Evolutionary conservation across 106 monocot species (phyloP).

Genomic region (Phalaenopsis aphrodite): DNA sequence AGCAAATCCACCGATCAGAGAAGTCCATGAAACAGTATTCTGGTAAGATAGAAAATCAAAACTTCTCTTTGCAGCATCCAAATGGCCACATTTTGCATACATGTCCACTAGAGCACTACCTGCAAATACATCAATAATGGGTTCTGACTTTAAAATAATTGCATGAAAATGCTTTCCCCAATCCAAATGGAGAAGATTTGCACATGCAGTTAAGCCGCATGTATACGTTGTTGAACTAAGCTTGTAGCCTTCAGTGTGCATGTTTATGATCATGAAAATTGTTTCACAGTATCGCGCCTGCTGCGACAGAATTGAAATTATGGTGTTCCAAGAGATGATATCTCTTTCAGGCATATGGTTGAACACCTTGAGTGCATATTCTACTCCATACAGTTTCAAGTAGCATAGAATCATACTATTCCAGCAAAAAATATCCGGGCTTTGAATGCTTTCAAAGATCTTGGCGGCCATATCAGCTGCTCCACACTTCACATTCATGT

Average conservation of each 20-base stretch:
- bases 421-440: slow-evolving; percentile 53
- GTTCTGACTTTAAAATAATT: slow-evolving; percentile 29
- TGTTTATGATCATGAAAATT: slow-evolving; percentile 41
- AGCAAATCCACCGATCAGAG: slow-evolving; percentile 55
- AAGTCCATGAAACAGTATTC: slow-evolving; percentile 65
- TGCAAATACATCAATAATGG: slow-evolving; percentile 38
- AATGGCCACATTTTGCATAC: slow-evolving; percentile 70
- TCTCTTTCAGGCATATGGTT: slow-evolving; percentile 54
- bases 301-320: slow-evolving; percentile 52
- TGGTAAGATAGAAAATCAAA: slow-evolving; percentile 37
- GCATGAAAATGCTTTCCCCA: slow-evolving; percentile 81
- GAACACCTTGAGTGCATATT: slow-evolving; percentile 43
- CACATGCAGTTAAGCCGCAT: slow-evolving; percentile 47
- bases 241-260: slow-evolving; percentile 34
- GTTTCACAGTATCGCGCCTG: slow-evolving; percentile 30
- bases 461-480: slow-evolving; percentile 26
- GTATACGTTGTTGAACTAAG: slow-evolving; percentile 62
- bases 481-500: slow-evolving; percentile 74
- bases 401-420: slow-evolving; percentile 73
- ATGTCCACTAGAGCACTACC: slow-evolving; percentile 72
- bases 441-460: slow-evolving; percentile 39
- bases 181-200: slow-evolving; percentile 34
- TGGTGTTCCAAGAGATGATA: slow-evolving; percentile 73
- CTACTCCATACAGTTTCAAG: slow-evolving; percentile 27
- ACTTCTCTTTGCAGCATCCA: slow-evolving; percentile 47